Conservation (phyloP, 2,329 filamentous ascomycete genomes). For the Xylariaceae sp. region DNA sequence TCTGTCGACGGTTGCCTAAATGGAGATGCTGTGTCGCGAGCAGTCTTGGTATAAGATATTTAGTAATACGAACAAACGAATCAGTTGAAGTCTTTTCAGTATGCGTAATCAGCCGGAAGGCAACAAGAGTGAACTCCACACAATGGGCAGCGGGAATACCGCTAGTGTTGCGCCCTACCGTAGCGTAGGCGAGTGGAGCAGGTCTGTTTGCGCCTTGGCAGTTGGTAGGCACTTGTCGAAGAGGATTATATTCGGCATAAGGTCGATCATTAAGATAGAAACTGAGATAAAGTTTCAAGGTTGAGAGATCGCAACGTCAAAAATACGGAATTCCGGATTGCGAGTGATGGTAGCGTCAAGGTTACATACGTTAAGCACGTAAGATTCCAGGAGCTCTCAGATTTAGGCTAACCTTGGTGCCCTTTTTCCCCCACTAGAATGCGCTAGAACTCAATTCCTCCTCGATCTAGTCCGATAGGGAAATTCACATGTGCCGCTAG, state of each 20-base stretch:
- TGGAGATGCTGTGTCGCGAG: no score
- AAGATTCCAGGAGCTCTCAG: not conserved
- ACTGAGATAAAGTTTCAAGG: not conserved
- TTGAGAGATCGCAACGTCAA: not conserved
- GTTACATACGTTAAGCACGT: no score
- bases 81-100: no score
- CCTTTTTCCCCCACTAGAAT: not conserved
- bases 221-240: not conserved
- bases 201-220: not conserved
- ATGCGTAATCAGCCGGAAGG: no score
- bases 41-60: no score
- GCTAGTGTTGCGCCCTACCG: not conserved
- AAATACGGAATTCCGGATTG: not conserved
- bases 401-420: not conserved
- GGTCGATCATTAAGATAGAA: not conserved
- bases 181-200: not conserved
- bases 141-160: not conserved
- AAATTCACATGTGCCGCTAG: not conserved
- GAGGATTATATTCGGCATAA: not conserved
- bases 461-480: not conserved
- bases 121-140: not conserved
- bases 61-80: no score
- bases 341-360: no score
- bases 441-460: not conserved
- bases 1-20: no score